Evolutionary conservation across 352 stramenopile species (phyloP).

Genomic region (Blastocystis sp.): DNA sequence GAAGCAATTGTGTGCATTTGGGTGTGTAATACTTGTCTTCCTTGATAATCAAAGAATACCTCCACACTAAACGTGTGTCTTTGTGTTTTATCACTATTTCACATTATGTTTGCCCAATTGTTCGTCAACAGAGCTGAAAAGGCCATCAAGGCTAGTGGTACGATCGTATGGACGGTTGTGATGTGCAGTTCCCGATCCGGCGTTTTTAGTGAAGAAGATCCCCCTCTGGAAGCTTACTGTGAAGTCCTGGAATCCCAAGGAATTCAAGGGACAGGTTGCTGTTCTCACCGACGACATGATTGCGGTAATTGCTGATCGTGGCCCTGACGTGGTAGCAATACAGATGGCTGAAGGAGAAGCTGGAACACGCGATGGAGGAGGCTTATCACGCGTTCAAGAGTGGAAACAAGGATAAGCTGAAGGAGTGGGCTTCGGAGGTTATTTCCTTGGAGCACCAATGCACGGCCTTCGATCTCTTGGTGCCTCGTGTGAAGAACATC

Average conservation of each 20-base stretch:
- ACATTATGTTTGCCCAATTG: slow-evolving; percentile 59
- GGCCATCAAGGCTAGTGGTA: slow-evolving; percentile 34
- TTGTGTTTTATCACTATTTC: slow-evolving; percentile 62
- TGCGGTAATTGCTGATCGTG: not conserved
- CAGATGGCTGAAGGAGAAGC: slow-evolving; percentile 27
- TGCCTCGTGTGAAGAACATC: slow-evolving; percentile 32
- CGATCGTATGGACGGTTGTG: not conserved
- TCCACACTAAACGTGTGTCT: slow-evolving; percentile 25
- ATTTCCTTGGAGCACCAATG: slow-evolving; percentile 13
- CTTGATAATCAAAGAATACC: slow-evolving; percentile 32
- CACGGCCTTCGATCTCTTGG: slow-evolving; percentile 25
- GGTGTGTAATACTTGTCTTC: not conserved
- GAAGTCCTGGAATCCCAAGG: slow-evolving; percentile 29
- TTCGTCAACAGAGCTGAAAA: slow-evolving; percentile 40
- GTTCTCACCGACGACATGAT: slow-evolving; percentile 34
- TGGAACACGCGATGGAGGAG: slow-evolving; percentile 36
- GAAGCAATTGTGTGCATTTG: too few species aligned
- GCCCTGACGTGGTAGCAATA: slow-evolving; percentile 22
- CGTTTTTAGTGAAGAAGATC: slow-evolving; percentile 55
- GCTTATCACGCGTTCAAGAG: slow-evolving; percentile 29
- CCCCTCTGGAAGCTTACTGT: slow-evolving; percentile 47
- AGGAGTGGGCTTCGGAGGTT: not conserved
- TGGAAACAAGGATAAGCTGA: slow-evolving; percentile 28
- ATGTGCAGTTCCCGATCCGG: slow-evolving; percentile 38
- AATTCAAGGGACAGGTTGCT: slow-evolving; percentile 35